Evolutionary conservation across 805 yeast genomes (phyloP).

Genomic region (Saccharomyces mikatae): DNA sequence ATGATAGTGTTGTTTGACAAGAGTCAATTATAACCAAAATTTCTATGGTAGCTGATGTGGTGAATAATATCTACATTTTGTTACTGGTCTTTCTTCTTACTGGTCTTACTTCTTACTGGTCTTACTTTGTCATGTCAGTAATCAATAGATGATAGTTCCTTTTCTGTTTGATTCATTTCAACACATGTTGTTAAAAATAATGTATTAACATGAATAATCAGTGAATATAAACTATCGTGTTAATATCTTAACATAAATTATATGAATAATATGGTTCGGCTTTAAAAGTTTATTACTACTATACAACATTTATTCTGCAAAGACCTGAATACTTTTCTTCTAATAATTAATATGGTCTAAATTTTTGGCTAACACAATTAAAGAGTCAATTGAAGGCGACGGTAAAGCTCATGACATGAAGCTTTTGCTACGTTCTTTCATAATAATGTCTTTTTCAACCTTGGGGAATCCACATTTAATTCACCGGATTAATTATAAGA

Average conservation of each 20-base stretch:
- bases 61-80: no score
- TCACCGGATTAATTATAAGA: no score
- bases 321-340: not conserved
- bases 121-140: not conserved
- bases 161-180: not conserved
- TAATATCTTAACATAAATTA: no score
- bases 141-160: not conserved
- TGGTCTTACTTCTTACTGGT: no score
- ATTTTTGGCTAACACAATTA: not conserved
- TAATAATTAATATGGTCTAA: not conserved
- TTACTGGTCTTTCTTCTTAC: no score
- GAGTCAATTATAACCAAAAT: not conserved
- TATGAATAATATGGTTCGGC: not conserved
- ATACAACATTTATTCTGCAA: not conserved
- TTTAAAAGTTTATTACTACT: not conserved
- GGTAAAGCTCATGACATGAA: not conserved
- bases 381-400: not conserved
- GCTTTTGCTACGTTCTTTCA: not conserved
- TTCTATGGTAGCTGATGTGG: no score
- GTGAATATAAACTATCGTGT: no score
- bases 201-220: not conserved
- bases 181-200: no score
- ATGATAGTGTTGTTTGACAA: not conserved
- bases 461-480: not conserved
- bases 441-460: not conserved